Evolutionary conservation across 495 filamentous ascomycete species (phyloP).

Genomic region (Stereocaulon alpinum): DNA sequence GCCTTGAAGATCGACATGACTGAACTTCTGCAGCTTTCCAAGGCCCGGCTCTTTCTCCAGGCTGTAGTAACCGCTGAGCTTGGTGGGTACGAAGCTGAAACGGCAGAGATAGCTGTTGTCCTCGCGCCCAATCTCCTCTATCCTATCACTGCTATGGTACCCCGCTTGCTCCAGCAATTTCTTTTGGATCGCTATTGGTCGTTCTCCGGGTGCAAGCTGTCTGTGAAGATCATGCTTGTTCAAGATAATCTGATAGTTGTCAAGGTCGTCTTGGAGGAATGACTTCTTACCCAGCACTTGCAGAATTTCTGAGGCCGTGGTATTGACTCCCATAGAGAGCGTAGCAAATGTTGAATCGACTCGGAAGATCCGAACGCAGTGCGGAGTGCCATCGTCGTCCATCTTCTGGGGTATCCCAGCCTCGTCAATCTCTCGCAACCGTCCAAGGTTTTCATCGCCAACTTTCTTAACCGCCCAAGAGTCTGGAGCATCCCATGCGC

Average conservation of each 20-base stretch:
- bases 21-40: constrained; percentile 74
- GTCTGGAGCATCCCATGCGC: constrained; percentile 79
- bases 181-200: constrained; percentile 87
- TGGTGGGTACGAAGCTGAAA: constrained; percentile 84
- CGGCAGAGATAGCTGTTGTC: constrained; percentile 95
- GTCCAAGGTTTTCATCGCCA: constrained; percentile 51
- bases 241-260: constrained; percentile 92
- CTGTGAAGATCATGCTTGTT: constrained; percentile 84
- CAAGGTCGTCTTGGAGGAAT: constrained; percentile 74
- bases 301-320: constrained; percentile 76
- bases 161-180: constrained; percentile 83
- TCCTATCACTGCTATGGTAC: constrained; percentile 73
- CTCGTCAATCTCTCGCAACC: constrained; percentile 52
- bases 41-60: constrained; percentile 70
- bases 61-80: constrained; percentile 69
- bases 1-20: constrained; percentile 84
- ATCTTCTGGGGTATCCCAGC: constrained; percentile 43
- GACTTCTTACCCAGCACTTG: constrained; percentile 80
- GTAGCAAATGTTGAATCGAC: constrained; percentile 90
- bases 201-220: constrained; percentile 65
- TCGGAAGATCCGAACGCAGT: constrained; percentile 93
- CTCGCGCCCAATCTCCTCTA: constrained; percentile 94
- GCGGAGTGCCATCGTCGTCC: constrained; percentile 57
- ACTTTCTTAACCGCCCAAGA: constrained; percentile 78
- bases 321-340: constrained; percentile 65